Percentiles rank a stretch among this genome's conserved stretches.
Conservation (phyloP, 2,329 filamentous ascomycete species). For the Aulographum hederae region DNA sequence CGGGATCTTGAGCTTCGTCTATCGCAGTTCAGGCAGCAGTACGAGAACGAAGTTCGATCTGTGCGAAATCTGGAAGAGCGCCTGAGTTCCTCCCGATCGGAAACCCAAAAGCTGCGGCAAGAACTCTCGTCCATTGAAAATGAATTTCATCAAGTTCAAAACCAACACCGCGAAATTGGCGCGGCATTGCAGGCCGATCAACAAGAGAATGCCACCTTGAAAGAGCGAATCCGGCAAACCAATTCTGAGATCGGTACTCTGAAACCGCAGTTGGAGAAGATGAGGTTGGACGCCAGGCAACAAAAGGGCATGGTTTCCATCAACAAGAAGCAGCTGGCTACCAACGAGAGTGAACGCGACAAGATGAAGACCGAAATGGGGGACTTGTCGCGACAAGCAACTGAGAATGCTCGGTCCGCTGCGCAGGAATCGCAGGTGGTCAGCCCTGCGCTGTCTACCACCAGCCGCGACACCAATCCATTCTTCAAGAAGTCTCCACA, state of each 20-base stretch:
- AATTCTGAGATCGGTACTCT: slow-evolving; percentile 71
- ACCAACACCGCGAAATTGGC: slow-evolving; percentile 60
- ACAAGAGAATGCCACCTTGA: slow-evolving; percentile 68
- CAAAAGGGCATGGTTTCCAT: slow-evolving; percentile 94
- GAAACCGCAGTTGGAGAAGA: slow-evolving; percentile 82
- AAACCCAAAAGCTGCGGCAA: slow-evolving; percentile 67
- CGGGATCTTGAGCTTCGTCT: slow-evolving; percentile 81
- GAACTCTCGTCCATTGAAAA: slow-evolving; percentile 74
- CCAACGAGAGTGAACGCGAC: slow-evolving; percentile 74
- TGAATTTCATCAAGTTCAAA: slow-evolving; percentile 61
- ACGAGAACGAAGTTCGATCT: slow-evolving; percentile 83
- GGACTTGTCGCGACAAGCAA: slow-evolving; percentile 43
- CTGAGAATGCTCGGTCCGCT: slow-evolving; percentile 26
- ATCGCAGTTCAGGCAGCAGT: slow-evolving; percentile 68
- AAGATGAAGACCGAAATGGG: slow-evolving; percentile 68
- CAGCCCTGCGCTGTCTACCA: slow-evolving; percentile 45
- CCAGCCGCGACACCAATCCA: slow-evolving; percentile 66
- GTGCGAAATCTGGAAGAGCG: slow-evolving; percentile 75
- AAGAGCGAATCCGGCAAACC: slow-evolving; percentile 69
- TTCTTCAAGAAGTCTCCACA: slow-evolving; percentile 61
- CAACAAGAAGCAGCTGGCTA: slow-evolving; percentile 92
- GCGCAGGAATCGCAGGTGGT: slow-evolving; percentile 8
- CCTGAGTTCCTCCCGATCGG: slow-evolving; percentile 53
- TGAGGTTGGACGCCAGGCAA: slow-evolving; percentile 79
- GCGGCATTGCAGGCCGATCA: slow-evolving; percentile 69